Evolutionary conservation across 176 grass and related monocot genomes (phyloP).

Genomic region (Puya raimondii): DNA sequence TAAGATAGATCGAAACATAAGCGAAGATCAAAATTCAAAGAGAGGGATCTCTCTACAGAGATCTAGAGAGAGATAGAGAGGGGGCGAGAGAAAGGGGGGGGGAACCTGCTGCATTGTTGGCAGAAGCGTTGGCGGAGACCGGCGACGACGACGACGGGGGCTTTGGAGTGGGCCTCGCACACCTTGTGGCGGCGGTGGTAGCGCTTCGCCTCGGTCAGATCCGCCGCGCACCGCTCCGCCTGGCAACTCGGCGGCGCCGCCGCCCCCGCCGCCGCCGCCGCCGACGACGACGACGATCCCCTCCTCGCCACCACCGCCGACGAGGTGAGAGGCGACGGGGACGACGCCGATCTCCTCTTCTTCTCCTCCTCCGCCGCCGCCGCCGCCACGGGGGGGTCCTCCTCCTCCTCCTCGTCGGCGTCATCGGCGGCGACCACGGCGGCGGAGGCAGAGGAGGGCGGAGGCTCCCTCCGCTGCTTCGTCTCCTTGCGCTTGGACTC

Average conservation of each 20-base stretch:
- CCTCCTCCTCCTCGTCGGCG: constrained; percentile 21
- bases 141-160: constrained; percentile 56
- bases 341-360: constrained; percentile 2
- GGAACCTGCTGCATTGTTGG: constrained; percentile 97
- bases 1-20: background rate
- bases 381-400: background rate
- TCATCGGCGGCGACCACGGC: constrained; percentile 18
- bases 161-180: constrained; percentile 73
- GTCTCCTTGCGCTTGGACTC: too few relatives aligned
- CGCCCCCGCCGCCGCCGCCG: background rate
- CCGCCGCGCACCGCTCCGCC: constrained; percentile 63
- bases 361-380: constrained; percentile 15
- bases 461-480: constrained; percentile 12
- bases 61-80: background rate
- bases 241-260: constrained; percentile 50
- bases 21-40: background rate
- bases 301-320: constrained; percentile 23
- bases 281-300: constrained; percentile 4
- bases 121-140: constrained; percentile 97
- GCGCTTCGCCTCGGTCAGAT: constrained; percentile 55
- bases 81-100: background rate
- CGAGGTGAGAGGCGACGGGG: constrained; percentile 8
- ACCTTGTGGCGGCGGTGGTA: constrained; percentile 94
- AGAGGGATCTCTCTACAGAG: background rate
- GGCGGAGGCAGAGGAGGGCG: constrained; percentile 35